Percentiles rank a stretch among this genome's conserved stretches.
Evolutionary conservation across 768 basidiomycete species (phyloP).

Genomic region (Serpula lacrymans): DNA sequence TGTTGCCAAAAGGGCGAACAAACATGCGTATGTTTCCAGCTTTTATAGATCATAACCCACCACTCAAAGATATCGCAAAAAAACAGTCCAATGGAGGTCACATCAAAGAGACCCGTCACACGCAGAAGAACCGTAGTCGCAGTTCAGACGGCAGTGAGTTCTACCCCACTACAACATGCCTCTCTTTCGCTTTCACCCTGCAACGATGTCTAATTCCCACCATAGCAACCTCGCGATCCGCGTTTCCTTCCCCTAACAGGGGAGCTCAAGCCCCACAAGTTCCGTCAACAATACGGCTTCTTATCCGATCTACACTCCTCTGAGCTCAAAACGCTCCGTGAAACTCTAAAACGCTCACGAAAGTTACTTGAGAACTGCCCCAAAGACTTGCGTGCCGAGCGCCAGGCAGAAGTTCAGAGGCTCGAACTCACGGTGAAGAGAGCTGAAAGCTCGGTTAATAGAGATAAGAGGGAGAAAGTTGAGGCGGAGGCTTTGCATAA

Average conservation of each 20-base stretch:
- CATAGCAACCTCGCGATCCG: constrained; percentile 79
- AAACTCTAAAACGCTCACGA: constrained; percentile 63
- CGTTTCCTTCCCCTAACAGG: constrained; percentile 78
- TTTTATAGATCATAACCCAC: constrained; percentile 1
- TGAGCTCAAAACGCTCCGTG: constrained; percentile 65
- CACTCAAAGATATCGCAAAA: constrained; percentile 1
- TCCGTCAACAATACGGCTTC: constrained; percentile 72
- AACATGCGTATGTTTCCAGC: constrained; percentile 76
- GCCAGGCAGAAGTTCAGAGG: constrained; percentile 64
- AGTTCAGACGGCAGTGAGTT: constrained; percentile 56
- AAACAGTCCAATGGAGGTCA: constrained; percentile 71
- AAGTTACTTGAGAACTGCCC: constrained; percentile 64
- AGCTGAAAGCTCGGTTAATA: constrained; percentile 73
- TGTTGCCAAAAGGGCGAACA: constrained; percentile 62
- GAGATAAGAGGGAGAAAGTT: constrained; percentile 63
- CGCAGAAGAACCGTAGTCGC: constrained; percentile 70
- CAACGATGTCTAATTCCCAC: constrained; percentile 3
- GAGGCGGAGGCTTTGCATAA: constrained; percentile 61
- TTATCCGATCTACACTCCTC: constrained; percentile 58
- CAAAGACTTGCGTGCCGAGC: constrained; percentile 51
- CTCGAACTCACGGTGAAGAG: constrained; percentile 75
- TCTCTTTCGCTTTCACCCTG: constrained; percentile 1
- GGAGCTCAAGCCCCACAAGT: constrained; percentile 59
- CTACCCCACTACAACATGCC: neutral
- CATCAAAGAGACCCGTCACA: constrained; percentile 82